Evolutionary conservation across 225 moss, liverwort and hornwort species (phyloP).

Genomic region (Pleurozium schreberi): DNA sequence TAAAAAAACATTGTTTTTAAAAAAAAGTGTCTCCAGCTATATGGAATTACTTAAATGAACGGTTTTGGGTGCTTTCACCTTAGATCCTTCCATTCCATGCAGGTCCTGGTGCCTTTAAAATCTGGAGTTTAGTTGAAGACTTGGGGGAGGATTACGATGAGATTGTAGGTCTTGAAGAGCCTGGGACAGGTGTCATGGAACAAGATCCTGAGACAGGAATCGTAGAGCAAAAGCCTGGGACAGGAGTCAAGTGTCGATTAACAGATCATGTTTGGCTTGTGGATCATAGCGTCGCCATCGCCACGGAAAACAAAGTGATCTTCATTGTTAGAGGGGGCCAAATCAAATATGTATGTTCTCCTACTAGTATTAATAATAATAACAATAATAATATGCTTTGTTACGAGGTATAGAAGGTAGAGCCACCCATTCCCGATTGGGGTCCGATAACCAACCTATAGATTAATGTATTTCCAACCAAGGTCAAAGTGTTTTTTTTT

Average conservation of each 20-base stretch:
- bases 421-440: no score
- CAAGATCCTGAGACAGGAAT: neutral
- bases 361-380: neutral
- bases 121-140: conserved; percentile 10
- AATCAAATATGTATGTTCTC: conserved; percentile 19
- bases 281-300: neutral
- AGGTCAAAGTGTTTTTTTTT: no score
- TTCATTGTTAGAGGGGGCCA: neutral
- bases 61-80: no score
- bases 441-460: no score
- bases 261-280: neutral
- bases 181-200: neutral
- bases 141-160: conserved; percentile 2
- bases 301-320: neutral
- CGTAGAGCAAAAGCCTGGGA: neutral
- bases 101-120: conserved; percentile 17
- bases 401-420: no score
- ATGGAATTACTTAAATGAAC: no score
- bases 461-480: no score
- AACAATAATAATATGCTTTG: no score
- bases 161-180: conserved; percentile 12
- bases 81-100: no score
- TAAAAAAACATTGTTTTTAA: no score
- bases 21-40: no score
- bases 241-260: neutral